Evolutionary conservation across 345 rosid genomes (phyloP), one percentile per base, ranked within the genome.

Genomic region (Eucalyptus leucophloia): DNA sequence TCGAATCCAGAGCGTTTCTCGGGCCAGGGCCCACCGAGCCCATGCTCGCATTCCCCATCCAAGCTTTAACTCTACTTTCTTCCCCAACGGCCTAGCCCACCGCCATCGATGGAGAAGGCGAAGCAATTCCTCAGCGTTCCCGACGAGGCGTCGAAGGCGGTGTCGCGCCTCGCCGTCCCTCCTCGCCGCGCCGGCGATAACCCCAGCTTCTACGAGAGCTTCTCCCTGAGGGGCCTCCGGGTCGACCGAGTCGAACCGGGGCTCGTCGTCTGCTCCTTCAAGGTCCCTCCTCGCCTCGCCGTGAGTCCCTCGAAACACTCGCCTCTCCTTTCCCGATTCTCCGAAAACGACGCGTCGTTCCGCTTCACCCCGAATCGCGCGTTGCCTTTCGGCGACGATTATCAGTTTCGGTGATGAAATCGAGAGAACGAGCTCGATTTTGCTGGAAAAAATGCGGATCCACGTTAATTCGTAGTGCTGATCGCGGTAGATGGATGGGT

Each of bases 221-320:
- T 97, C 88, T 87, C 92, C 23, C 87, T 94, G 87, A 92, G 95
- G 65, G 99, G 99, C 80, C 95, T 98, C 92, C 93, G 94, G 86
- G 95, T 98, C 34, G 96, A 95, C 92, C 95, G 96, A 87, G 95
- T 95, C 65, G 96, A 95, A 67, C 94, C 97, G 21, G 97, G 97
- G 12, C 87, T 93, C 92, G 88, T 98, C 89, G 91, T 95, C 87
- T 96, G 99, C 90, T 87, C 95, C 88, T 95, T 97, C 95, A 95
- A 91, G 88, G 98, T 97, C 88, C 99, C 99, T 89, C 94, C 94
- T 91, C 99, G 98, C 91, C 95, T 98, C 92, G 93, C 96, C 81
- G 98, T 97, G 95, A 82, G 40, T 50, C 65, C 19, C 30, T 65
- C 30, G 58, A 67, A 86, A n/a, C 32, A 49, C 42, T 23, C 49